Evolutionary conservation across 2,329 filamentous ascomycete genomes (phyloP).

Genomic region (Lojkania enalia): DNA sequence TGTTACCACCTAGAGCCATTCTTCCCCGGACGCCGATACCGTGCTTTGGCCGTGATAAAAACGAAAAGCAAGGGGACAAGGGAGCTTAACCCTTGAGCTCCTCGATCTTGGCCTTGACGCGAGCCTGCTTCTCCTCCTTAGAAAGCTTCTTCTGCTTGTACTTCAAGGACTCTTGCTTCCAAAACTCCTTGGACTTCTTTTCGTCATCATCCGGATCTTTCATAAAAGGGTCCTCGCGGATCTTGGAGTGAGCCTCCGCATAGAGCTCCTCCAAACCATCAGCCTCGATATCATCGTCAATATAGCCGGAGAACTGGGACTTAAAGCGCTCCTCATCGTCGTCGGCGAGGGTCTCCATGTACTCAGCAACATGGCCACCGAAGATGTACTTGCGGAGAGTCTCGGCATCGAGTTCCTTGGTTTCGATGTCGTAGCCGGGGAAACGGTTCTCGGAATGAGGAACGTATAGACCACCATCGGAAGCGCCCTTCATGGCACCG

Average conservation of each 20-base stretch:
- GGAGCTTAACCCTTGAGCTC: constrained; percentile 62
- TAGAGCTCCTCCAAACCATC: constrained; percentile 97
- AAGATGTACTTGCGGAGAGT: constrained; percentile 99
- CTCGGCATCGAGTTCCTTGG: constrained; percentile 97
- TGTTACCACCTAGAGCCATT: constrained; percentile 33
- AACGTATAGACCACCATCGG: constrained; percentile 93
- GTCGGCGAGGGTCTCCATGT: constrained; percentile 99
- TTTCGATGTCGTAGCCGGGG: constrained; percentile 96
- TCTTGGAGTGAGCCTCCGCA: constrained; percentile 89
- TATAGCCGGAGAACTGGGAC: constrained; percentile 96
- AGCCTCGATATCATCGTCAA: constrained; percentile 94
- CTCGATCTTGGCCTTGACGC: constrained; percentile 89
- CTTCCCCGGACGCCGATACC: constrained; percentile 42
- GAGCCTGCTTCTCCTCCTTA: constrained; percentile 79
- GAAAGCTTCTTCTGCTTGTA: constrained; percentile 76
- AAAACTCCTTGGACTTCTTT: constrained; percentile 98
- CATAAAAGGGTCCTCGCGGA: constrained; percentile 98
- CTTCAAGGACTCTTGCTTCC: constrained; percentile 95
- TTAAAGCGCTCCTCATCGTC: constrained; percentile 99
- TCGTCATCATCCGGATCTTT: constrained; percentile 73
- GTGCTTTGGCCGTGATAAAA: constrained; percentile 40
- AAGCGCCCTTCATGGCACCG: constrained; percentile 99
- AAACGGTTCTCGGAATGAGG: constrained; percentile 99
- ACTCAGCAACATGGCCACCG: constrained; percentile 97
- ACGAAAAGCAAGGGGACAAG: constrained; percentile 19